Percentiles rank a stretch among this genome's conserved stretches.
Conservation (phyloP, 352 stramenopile genomes). For the Globisporangium cylindrosporum region DNA sequence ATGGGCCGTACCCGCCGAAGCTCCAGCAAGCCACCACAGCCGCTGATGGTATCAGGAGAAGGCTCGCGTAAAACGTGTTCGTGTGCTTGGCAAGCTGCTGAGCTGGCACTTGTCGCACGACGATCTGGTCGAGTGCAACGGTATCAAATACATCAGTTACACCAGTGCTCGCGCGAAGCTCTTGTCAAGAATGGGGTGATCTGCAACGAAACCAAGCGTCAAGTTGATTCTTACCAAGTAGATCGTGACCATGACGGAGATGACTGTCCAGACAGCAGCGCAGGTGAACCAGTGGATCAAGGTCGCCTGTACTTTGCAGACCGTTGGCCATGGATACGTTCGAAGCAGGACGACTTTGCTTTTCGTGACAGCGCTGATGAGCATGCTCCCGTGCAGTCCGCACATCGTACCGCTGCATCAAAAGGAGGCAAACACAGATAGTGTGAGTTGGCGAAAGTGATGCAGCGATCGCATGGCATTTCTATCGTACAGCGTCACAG, state of each 20-base stretch:
- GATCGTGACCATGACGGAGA: constrained; percentile 21
- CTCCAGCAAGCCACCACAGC: constrained; percentile 24
- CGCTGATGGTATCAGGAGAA: constrained; percentile 20
- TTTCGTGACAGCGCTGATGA: constrained; percentile 29
- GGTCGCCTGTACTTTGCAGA: constrained; percentile 27
- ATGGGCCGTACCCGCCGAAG: constrained; percentile 28
- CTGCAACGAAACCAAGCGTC: neutral
- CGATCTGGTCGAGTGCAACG: constrained; percentile 14
- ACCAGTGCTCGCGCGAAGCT: neutral
- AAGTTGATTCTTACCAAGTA: constrained; percentile 9
- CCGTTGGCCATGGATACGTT: constrained; percentile 20
- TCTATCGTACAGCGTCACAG: constrained; percentile 24
- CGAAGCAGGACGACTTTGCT: constrained; percentile 24
- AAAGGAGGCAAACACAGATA: neutral
- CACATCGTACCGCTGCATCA: constrained; percentile 22
- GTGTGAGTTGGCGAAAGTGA: neutral
- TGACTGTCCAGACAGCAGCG: constrained; percentile 33
- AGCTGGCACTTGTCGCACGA: constrained; percentile 27
- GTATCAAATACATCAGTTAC: neutral
- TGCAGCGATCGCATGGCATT: neutral
- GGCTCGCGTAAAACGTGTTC: constrained; percentile 20
- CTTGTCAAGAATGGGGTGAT: neutral
- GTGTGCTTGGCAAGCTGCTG: constrained; percentile 20
- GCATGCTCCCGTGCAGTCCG: constrained; percentile 25
- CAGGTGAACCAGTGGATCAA: constrained; percentile 34